These are phyloP conservation scores for Neurospora crassa DNA, from an alignment of 2,329 filamentous ascomycete genomes.

Conservation along the genomic window DNA sequence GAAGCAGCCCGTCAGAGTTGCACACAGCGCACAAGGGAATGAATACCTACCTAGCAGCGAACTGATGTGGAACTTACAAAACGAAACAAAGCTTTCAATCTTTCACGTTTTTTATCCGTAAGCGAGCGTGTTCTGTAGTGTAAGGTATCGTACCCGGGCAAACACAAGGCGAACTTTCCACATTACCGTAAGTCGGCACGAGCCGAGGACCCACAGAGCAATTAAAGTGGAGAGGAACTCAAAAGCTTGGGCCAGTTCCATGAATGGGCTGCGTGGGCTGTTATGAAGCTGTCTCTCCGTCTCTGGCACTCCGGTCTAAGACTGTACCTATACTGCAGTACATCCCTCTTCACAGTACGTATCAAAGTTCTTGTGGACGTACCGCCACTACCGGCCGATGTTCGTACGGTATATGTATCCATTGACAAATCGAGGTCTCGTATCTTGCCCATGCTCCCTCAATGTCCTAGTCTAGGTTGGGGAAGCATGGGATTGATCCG, in stretches of 20 bases:
- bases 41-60: neutral
- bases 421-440: neutral
- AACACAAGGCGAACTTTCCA: neutral
- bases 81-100: neutral
- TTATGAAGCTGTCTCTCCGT: neutral
- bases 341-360: neutral
- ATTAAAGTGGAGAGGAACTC: neutral
- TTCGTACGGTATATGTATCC: neutral
- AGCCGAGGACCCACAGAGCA: neutral
- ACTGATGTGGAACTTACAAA: neutral
- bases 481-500: neutral
- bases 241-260: neutral
- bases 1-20: neutral
- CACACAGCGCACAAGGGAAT: neutral
- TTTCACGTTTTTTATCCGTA: neutral
- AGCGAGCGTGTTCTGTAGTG: neutral
- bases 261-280: neutral
- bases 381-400: neutral
- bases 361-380: neutral
- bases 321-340: neutral
- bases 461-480: neutral
- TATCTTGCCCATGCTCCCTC: neutral
- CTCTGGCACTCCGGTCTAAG: neutral
- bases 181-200: neutral
- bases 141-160: neutral